Percentiles rank a stretch among this genome's conserved stretches.
Conservation (phyloP, 805 yeast species). For the Metschnikowia similis region DNA sequence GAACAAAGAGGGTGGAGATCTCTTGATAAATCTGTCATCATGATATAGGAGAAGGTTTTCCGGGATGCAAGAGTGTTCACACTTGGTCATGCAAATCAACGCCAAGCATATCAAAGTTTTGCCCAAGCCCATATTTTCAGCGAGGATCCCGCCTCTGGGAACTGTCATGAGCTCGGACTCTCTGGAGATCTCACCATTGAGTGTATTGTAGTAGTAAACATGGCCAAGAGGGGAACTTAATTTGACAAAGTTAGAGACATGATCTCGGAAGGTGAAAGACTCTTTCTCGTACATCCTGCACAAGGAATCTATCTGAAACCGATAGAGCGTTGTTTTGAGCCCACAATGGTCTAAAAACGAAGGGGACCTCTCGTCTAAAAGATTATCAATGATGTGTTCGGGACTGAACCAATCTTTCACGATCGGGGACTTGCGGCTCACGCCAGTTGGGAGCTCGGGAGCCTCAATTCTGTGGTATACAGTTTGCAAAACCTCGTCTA, state of each 20-base stretch:
- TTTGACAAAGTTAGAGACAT: constrained; percentile 33
- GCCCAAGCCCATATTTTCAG: constrained; percentile 68
- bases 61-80: constrained; percentile 48
- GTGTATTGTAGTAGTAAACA: constrained; percentile 35
- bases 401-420: constrained; percentile 10
- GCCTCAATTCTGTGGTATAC: constrained; percentile 8
- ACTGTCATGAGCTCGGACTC: constrained; percentile 42
- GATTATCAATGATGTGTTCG: constrained; percentile 10
- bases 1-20: constrained; percentile 15
- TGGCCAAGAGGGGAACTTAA: constrained; percentile 18
- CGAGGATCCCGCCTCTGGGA: constrained; percentile 60
- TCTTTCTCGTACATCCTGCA: constrained; percentile 58
- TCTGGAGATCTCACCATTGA: constrained; percentile 22
- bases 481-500: constrained; percentile 10
- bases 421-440: too few relatives aligned
- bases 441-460: constrained; percentile 8
- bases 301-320: constrained; percentile 58
- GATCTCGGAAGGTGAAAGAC: constrained; percentile 23
- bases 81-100: constrained; percentile 51
- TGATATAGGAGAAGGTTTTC: constrained; percentile 19
- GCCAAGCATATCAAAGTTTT: constrained; percentile 60
- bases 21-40: constrained; percentile 4
- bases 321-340: constrained; percentile 47
- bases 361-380: not conserved
- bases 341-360: constrained; percentile 27